These are phyloP conservation scores for Colletotrichum graminicola DNA, from an alignment of 2,329 filamentous ascomycete genomes.

Conservation along the genomic window DNA sequence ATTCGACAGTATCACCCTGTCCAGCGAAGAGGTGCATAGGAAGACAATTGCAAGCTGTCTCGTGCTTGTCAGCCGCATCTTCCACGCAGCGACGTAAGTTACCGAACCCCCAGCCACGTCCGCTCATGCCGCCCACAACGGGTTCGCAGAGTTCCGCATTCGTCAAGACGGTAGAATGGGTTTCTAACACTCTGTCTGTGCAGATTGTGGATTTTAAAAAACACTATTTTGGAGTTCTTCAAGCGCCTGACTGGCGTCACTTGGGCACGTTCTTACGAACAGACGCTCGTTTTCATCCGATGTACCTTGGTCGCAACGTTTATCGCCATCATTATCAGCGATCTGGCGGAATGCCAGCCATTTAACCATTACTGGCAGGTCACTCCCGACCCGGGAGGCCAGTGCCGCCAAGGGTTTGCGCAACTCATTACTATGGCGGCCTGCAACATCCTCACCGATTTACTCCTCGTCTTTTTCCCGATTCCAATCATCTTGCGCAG, in stretches of 20 bases:
- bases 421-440: conserved; percentile 92
- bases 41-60: conserved; percentile 82
- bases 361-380: conserved; percentile 84
- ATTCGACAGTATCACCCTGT: conserved; percentile 63
- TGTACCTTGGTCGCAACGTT: conserved; percentile 84
- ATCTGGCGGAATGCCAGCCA: conserved; percentile 85
- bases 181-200: conserved; percentile 47
- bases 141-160: not conserved
- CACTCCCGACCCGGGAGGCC: conserved; percentile 84
- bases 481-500: conserved; percentile 88
- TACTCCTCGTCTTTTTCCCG: conserved; percentile 88
- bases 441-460: conserved; percentile 88
- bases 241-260: conserved; percentile 85
- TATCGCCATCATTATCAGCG: conserved; percentile 82
- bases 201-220: conserved; percentile 93
- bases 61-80: conserved; percentile 84
- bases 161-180: conserved; percentile 12
- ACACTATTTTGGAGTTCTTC: conserved; percentile 91
- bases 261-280: conserved; percentile 83
- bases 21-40: conserved; percentile 68
- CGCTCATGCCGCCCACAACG: conserved; percentile 9
- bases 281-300: conserved; percentile 78
- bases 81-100: conserved; percentile 90
- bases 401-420: conserved; percentile 87
- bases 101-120: conserved; percentile 4